phyloP scores from a whole-genome alignment of 2,329 filamentous ascomycete genomes.

The Apiospora marii region DNA sequence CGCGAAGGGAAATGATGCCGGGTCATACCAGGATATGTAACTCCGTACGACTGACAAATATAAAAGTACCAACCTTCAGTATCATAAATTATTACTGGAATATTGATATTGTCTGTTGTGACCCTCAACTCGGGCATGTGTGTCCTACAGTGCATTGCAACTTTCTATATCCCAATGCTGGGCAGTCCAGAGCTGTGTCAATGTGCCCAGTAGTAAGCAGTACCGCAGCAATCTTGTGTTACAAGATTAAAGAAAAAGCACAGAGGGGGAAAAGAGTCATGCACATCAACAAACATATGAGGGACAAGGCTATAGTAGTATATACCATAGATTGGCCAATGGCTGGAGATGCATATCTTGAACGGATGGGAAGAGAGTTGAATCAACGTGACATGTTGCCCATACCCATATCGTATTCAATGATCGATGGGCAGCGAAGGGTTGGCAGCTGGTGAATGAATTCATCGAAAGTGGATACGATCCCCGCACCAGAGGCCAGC shows the following conservation, averaged over 20 bases:
- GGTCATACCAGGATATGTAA: slow-evolving; percentile 6
- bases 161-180: background rate
- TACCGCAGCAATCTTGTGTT: background rate
- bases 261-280: background rate
- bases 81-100: background rate
- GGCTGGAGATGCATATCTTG: background rate
- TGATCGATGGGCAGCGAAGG: background rate
- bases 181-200: background rate
- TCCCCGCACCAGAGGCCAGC: background rate
- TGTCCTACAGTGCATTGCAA: too few relatives aligned
- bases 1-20: background rate
- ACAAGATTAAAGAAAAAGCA: background rate
- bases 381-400: background rate
- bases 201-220: background rate
- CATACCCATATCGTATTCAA: background rate
- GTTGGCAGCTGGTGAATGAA: slow-evolving; percentile 17
- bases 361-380: background rate
- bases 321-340: background rate
- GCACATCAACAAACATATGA: background rate
- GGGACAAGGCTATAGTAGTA: background rate
- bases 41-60: background rate
- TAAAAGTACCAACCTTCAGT: background rate
- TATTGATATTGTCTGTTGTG: background rate
- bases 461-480: background rate
- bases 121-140: background rate